Evolutionary conservation across 2,329 filamentous ascomycete species (phyloP), one percentile per base, ranked within the genome.

Genomic region (Diaporthe australafricana): DNA sequence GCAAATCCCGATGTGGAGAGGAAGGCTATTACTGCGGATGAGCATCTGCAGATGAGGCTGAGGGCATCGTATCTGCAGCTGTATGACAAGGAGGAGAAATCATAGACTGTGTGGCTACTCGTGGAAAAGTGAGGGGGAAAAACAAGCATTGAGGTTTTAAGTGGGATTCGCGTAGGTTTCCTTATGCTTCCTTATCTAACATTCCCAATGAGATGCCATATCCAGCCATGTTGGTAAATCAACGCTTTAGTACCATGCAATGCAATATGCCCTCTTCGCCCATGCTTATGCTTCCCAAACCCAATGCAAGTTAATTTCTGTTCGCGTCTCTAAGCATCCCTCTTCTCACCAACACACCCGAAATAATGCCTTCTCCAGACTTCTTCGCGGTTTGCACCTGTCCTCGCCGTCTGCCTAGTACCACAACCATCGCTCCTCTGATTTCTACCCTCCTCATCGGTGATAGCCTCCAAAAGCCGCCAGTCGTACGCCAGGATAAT

Each of bases 21-120:
- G 65, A 88, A 86, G 79, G 86, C 89, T 2, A 80, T 92, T 78
- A 92, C 90, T 1, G 90, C 91, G 1, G 85, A 88, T 75, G 89
- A 92, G 78, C 91, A 93, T 79, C 79, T 93, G 70, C 84, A 87
- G 75, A 90, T 89, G 84, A 84, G 90, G 69, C 80, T 93, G 67
- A 86, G 83, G 73, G 89, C 87, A 25, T 91, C 86, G 11, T 92
- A 92, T 77, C 77, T 87, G 11, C 82, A 85, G 27, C 73, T 91
- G 75, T 91, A 91, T 76, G 80, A 83, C 0, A 68, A 74, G 63
- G 70, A 70, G 32, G 32, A 71, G 42, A 65, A 57, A 30, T 22
- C 56, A n/a, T 66, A 72, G 60, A 55, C 17, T 17, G 11, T 5
- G 20, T 57, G 8, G 16, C 40, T 35, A 22, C 16, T 50, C 1